Conservation (phyloP, 345 rosid genomes). For the Pseudoturritis turrita region DNA sequence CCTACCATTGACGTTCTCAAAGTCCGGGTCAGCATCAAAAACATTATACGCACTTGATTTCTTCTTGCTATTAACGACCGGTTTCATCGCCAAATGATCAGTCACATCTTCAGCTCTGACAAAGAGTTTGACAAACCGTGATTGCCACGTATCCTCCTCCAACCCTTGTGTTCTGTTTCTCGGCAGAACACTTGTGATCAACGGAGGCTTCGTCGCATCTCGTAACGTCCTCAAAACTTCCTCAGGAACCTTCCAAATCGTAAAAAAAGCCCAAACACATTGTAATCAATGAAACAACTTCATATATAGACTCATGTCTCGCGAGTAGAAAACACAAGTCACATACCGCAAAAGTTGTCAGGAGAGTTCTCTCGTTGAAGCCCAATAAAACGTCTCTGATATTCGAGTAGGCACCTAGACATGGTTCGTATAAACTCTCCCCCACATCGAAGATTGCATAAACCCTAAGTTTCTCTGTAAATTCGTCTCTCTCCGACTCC, state of each 20-base stretch:
- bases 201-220: conserved; percentile 29
- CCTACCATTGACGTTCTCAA: conserved; percentile 58
- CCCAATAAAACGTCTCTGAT: conserved; percentile 54
- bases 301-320: background rate
- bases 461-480: conserved; percentile 52
- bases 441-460: conserved; percentile 45
- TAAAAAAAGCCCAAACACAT: background rate
- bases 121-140: conserved; percentile 34
- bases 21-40: conserved; percentile 53
- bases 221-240: conserved; percentile 28
- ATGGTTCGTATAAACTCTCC: conserved; percentile 36
- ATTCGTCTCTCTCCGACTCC: conserved; percentile 30
- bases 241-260: conserved; percentile 41
- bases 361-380: conserved; percentile 56
- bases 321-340: background rate
- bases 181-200: conserved; percentile 31
- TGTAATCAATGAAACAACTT: background rate
- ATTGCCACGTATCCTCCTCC: conserved; percentile 16
- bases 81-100: conserved; percentile 14
- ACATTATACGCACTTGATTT: conserved; percentile 38
- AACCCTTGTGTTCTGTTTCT: conserved; percentile 2
- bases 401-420: conserved; percentile 69
- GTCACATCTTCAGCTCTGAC: conserved; percentile 27
- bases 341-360: conserved; percentile 59
- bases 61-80: conserved; percentile 11